Evolutionary conservation across 2,329 filamentous ascomycete genomes (phyloP), one percentile per base, ranked within the genome.

Genomic region (Leptographium flavum): DNA sequence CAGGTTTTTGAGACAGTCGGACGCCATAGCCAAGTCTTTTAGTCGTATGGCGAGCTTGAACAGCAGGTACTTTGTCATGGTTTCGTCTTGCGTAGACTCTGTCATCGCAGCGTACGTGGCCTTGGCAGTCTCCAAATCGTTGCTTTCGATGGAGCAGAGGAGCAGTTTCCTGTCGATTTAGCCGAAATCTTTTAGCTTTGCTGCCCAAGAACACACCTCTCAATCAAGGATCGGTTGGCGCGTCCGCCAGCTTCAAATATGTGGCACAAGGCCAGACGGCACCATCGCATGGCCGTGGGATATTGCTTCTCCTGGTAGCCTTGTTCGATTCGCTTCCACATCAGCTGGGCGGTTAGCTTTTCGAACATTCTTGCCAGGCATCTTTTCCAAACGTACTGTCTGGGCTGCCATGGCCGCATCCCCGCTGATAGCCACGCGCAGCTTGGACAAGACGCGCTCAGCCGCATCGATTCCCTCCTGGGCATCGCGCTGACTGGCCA

Each of bases 321-420:
- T 1, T 67, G 61, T 43, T 87, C 82, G n/a, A 84, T 67, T 23
- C 71, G 74, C 60, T 87, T 92, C 87, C 87, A 95, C 4, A 94
- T 63, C 4, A 94, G 60, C 83, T 90, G 48, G 5, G 8, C 13
- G n/a, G 21, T 37, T 10, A 22, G 11, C 11, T 21, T 9, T n/a
- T n/a, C n/a, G n/a, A n/a, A n/a, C n/a, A n/a, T n/a, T n/a, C n/a
- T n/a, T n/a, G n/a, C n/a, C n/a, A n/a, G n/a, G n/a, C n/a, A n/a
- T n/a, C n/a, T n/a, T n/a, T n/a, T n/a, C n/a, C n/a, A n/a, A n/a
- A n/a, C 72, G 53, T 56, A 83, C 78, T 30, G 76, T 82, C 53
- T 85, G 81, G 7, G 74, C 73, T 30, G 81, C 79, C 50, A 78
- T 74, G 13, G 83, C 76, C 6, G 78, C 77, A 50, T 75, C 70